Evolutionary conservation across 768 basidiomycete species (phyloP), one percentile per base, ranked within the genome.

Genomic region (Rhodotorula graminis): DNA sequence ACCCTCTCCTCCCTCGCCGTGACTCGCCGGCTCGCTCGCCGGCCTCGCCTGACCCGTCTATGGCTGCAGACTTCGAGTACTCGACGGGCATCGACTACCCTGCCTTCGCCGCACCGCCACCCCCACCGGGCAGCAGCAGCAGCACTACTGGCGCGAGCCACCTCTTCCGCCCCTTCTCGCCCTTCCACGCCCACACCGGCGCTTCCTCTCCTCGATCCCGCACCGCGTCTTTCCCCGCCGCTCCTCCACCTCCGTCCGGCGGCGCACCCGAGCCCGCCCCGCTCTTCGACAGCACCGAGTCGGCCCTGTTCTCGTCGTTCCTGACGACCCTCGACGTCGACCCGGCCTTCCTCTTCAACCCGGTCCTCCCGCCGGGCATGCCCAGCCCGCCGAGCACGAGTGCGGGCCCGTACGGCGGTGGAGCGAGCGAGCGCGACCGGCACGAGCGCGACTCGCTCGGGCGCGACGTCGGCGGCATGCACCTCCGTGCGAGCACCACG

Each of bases 11-110:
- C 23, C 25, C 25, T 27, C 23, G 11, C 25, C 50, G 25, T 27
- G 8, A 25, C 23, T 46, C 11, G 44, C 44, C 42, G 42, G 42
- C 42, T 44, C 8, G 15, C 42, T 8, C 42, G 9, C 15, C 42
- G 42, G 15, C 42, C 42, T 44, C 27, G 3, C 52, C 27, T n/a
- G n/a, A n/a, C n/a, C n/a, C n/a, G n/a, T n/a, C n/a, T n/a, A n/a
- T n/a, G n/a, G n/a, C n/a, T n/a, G n/a, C 66, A 75, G 73, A 75
- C 66, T 75, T 75, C 50, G 47, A 65, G 8, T 71, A 61, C 50
- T 56, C 65, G 16, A 55, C 65, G 25, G 25, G 55, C 18, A 52
- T 67, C 63, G 61, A 67, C 52, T 52, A 33, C 49, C 4, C 23
- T 23, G 1, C 64, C 52, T 56, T 37, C 46, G n/a, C n/a, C n/a